Evolutionary conservation across 2,329 filamentous ascomycete species (phyloP).

Genomic region (Colletotrichum echinochloae): DNA sequence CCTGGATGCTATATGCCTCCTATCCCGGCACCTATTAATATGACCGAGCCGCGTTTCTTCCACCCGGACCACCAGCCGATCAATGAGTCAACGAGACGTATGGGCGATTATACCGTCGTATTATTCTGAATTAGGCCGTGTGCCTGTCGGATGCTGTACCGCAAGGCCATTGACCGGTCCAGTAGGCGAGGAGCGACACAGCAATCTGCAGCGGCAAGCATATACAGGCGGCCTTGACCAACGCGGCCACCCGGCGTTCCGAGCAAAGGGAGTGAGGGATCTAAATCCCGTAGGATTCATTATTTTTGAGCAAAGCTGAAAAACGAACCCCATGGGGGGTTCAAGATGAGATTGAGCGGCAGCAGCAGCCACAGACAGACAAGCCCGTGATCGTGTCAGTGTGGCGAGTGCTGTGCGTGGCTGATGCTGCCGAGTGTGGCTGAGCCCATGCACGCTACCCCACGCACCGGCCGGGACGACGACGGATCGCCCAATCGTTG

Average conservation of each 20-base stretch:
- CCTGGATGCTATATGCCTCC: neutral
- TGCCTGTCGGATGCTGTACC: slow-evolving; percentile 9
- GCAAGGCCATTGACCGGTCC: slow-evolving; percentile 12
- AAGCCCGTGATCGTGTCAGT: neutral
- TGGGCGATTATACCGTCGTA: slow-evolving; percentile 11
- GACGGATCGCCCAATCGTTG: slow-evolving; percentile 15
- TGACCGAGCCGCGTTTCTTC: neutral
- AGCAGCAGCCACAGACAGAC: neutral
- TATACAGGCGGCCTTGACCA: slow-evolving; percentile 19
- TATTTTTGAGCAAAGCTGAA: no score
- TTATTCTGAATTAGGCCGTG: slow-evolving; percentile 22
- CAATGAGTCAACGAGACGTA: neutral
- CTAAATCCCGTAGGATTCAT: no score
- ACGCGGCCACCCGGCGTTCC: neutral
- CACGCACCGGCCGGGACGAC: slow-evolving; percentile 2
- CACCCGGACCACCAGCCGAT: neutral
- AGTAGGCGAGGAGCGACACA: neutral
- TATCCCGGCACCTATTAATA: neutral
- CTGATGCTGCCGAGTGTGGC: slow-evolving; percentile 16
- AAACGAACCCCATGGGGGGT: no score
- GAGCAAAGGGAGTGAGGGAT: neutral
- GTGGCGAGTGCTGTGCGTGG: slow-evolving; percentile 32
- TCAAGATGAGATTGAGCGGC: no score
- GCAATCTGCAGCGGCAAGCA: neutral
- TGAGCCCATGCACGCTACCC: neutral